Percentiles rank a stretch among this genome's conserved stretches.
Conservation (phyloP, 805 yeast genomes). For the Hemisphaericaspora nanyangensis region DNA sequence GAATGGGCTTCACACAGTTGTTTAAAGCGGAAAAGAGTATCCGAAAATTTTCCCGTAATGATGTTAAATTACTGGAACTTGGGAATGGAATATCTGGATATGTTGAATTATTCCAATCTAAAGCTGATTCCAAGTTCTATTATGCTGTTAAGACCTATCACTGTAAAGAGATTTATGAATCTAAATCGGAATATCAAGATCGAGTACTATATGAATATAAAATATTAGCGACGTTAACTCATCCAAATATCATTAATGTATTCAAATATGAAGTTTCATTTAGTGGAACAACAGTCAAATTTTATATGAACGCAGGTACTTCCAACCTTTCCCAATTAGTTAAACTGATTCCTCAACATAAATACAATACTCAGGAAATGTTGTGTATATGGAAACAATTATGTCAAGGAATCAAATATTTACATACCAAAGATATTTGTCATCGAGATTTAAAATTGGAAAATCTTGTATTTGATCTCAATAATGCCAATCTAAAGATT, state of each 20-base stretch:
- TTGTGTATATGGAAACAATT: constrained; percentile 41
- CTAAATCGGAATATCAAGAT: constrained; percentile 32
- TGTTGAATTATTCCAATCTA: constrained; percentile 12
- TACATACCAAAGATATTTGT: constrained; percentile 36
- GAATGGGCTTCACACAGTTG: too few relatives aligned
- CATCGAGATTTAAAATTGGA: constrained; percentile 52
- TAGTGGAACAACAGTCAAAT: constrained; percentile 17
- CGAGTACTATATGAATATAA: constrained; percentile 37
- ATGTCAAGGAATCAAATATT: constrained; percentile 29
- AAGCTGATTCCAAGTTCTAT: neutral
- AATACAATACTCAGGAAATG: constrained; percentile 10
- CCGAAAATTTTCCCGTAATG: constrained; percentile 5
- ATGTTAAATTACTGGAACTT: neutral
- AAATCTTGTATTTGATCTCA: constrained; percentile 35
- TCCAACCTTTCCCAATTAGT: constrained; percentile 14
- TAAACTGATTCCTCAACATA: neutral
- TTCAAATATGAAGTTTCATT: constrained; percentile 24
- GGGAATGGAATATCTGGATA: constrained; percentile 16
- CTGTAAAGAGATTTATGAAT: constrained; percentile 36
- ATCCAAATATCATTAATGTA: constrained; percentile 33
- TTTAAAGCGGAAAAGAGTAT: too few relatives aligned
- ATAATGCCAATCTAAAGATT: constrained; percentile 31
- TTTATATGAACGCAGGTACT: constrained; percentile 34
- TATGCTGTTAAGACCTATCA: constrained; percentile 48
- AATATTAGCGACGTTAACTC: constrained; percentile 22